These are phyloP conservation scores for Penicillium arizonense DNA, from an alignment of 495 filamentous ascomycete genomes.

Conservation along the genomic window DNA sequence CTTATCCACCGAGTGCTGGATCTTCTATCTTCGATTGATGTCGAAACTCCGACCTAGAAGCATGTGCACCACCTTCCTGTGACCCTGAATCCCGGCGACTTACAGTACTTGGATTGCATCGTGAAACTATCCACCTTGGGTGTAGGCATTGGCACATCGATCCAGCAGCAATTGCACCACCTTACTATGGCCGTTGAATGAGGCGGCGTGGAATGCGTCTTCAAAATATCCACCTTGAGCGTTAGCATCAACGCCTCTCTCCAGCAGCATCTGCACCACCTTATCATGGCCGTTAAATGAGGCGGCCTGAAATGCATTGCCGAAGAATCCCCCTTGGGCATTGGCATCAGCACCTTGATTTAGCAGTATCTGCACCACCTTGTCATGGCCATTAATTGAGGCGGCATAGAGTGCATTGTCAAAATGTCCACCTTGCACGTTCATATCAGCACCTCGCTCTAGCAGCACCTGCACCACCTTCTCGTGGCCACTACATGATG, in stretches of 20 bases:
- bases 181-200: not conserved
- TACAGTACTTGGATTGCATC: no score
- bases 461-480: constrained; percentile 13
- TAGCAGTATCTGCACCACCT: constrained; percentile 18
- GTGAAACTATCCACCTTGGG: no score
- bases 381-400: not conserved
- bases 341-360: constrained; percentile 19
- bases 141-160: not conserved
- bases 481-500: not conserved
- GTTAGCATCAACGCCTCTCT: constrained; percentile 20
- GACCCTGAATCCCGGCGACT: no score
- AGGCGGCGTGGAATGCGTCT: not conserved
- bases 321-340: constrained; percentile 2
- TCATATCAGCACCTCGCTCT: constrained; percentile 15
- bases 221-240: not conserved
- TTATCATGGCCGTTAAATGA: constrained; percentile 9
- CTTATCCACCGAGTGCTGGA: no score
- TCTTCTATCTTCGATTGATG: no score
- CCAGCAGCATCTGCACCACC: constrained; percentile 25
- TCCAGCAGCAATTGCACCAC: not conserved
- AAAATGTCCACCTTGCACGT: constrained; percentile 4
- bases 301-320: constrained; percentile 13
- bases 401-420: constrained; percentile 18
- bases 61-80: no score
- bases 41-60: no score